Conservation (phyloP, 2,329 filamentous ascomycete species). For the Colletotrichum sp. region DNA sequence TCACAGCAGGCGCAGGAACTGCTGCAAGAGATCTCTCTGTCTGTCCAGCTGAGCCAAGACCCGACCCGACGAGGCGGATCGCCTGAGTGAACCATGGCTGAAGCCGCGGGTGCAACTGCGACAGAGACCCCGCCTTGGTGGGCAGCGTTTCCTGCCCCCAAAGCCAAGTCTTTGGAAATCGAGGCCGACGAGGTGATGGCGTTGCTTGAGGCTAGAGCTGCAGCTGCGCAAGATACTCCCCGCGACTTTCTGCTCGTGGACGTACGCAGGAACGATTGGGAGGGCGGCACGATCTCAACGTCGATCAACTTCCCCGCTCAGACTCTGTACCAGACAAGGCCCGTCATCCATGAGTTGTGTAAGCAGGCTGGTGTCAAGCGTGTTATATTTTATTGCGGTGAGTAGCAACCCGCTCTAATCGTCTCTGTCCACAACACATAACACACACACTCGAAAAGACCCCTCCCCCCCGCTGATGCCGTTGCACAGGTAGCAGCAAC, state of each 20-base stretch:
- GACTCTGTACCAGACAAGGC: conserved; percentile 55
- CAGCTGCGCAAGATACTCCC: conserved; percentile 28
- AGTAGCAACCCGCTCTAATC: conserved; percentile 2
- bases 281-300: conserved; percentile 63
- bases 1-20: background rate
- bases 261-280: conserved; percentile 58
- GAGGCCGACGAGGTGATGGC: conserved; percentile 44
- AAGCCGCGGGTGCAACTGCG: background rate
- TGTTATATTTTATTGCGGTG: conserved; percentile 63
- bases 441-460: background rate
- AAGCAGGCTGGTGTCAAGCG: conserved; percentile 52
- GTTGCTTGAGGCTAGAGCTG: conserved; percentile 42
- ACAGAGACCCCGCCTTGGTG: conserved; percentile 37
- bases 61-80: background rate
- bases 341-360: conserved; percentile 53
- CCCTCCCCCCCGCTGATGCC: background rate
- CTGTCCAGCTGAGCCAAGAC: background rate
- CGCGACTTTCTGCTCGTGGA: conserved; percentile 55
- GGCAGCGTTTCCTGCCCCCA: conserved; percentile 48
- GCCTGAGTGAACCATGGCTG: background rate
- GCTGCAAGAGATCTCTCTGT: background rate
- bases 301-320: conserved; percentile 65
- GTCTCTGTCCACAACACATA: background rate
- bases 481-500: conserved; percentile 49
- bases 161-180: conserved; percentile 40